Base-by-base conservation (phyloP, 805 yeast species). In the Pichia phayaonensis region DNA sequence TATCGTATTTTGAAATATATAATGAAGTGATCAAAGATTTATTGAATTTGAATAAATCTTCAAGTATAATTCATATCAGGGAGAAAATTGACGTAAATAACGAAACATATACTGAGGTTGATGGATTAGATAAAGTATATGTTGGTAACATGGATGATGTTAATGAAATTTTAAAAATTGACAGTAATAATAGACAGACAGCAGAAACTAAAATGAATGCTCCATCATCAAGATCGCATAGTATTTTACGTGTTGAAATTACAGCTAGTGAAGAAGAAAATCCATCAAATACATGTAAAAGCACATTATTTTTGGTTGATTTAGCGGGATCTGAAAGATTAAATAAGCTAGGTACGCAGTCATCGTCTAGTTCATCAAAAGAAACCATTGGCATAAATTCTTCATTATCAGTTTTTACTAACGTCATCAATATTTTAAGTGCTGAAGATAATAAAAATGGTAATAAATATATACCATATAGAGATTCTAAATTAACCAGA, bases 341-440 rank as follows among this genome's bases (percentile, higher is more conserved):
- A 3, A 40, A 27, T 22, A 48, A 48, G 86, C 82, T 63, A 80
- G 83, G 39, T 80, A 81, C 51, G 84, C 81, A 55, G 80, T 94
- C 90, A 1, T 66, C 79, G 0, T 94, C 94, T 1, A 80, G 80
- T 57, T 74, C 83, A 1, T 68, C 86, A 8, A 90, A 88, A 61
- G 97, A 90, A 59, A 89, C 95, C 0, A 86, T 86, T 60, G 86
- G 84, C 54, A 85, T 90, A 58, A 90, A 90, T 65, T 75, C 81
- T 42, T 86, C 96, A 0, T 72, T 88, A 39, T 80, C 89, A 7
- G 76, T 90, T 0, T 71, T 90, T 50, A 95, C 96, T 4, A 81
- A 83, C 63, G 95, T 89, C 16, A 87, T 90, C 41, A 80, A 86
- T 58, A 79, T 89, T 0, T 74, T 90, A 44, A 83, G 95, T 0